Percentiles rank a stretch among this genome's conserved stretches.
These are phyloP conservation scores for Oryza rufipogon DNA, from an alignment of 176 grass and related monocot genomes.

Conservation along the genomic window DNA sequence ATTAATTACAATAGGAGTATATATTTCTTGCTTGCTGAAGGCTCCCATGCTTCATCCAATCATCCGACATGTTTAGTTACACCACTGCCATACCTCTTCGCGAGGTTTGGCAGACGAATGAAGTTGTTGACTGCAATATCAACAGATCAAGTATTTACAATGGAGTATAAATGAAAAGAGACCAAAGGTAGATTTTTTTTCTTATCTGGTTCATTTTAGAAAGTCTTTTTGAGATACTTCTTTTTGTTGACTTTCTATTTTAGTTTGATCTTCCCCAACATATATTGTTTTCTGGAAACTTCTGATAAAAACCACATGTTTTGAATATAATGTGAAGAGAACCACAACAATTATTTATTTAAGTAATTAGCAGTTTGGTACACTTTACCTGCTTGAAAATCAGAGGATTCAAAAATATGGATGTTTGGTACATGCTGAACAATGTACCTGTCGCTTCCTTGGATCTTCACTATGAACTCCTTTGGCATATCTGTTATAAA, in stretches of 20 bases:
- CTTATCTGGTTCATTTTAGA: neutral
- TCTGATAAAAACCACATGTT: neutral
- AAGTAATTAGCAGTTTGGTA: neutral
- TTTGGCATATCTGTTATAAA: constrained; percentile 32
- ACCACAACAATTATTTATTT: neutral
- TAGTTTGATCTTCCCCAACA: neutral
- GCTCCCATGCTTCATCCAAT: neutral
- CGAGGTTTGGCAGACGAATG: neutral
- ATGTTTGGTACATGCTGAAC: constrained; percentile 44
- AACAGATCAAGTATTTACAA: neutral
- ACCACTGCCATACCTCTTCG: constrained; percentile 34
- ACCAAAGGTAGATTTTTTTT: neutral
- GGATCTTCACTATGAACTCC: constrained; percentile 45
- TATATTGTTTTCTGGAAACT: neutral
- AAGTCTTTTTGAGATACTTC: neutral
- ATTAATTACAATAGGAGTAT: neutral
- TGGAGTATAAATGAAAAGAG: neutral
- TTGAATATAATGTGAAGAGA: neutral
- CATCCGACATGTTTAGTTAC: neutral
- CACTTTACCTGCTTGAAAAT: constrained; percentile 41
- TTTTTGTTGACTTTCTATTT: neutral
- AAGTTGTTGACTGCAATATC: constrained; percentile 28
- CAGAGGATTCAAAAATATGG: constrained; percentile 25
- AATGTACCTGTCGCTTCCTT: constrained; percentile 29
- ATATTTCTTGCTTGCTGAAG: neutral